These are phyloP conservation scores for Sporothrix variecibatus DNA, from an alignment of 2,329 filamentous ascomycete species.

Conservation along the genomic window DNA sequence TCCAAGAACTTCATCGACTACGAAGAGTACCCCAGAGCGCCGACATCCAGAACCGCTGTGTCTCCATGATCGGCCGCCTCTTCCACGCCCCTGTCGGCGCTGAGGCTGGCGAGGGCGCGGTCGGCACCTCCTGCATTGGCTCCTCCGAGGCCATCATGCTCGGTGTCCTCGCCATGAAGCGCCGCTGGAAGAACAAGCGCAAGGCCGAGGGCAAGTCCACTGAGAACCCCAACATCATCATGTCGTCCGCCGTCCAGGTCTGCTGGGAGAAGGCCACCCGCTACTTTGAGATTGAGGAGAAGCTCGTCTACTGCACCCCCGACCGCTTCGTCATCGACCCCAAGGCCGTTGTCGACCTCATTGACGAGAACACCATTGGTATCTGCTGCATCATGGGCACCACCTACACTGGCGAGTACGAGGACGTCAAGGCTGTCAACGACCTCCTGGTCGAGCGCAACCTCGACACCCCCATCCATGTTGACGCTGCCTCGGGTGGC, in stretches of 20 bases:
- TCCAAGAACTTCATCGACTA: slow-evolving; percentile 96
- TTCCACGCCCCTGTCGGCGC: slow-evolving; percentile 72
- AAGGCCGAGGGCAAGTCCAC: slow-evolving; percentile 78
- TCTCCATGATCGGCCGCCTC: slow-evolving; percentile 85
- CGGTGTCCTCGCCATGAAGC: slow-evolving; percentile 88
- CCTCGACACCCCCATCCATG: slow-evolving; percentile 84
- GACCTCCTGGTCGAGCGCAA: slow-evolving; percentile 75
- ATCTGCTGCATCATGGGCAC: slow-evolving; percentile 90
- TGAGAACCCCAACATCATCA: slow-evolving; percentile 86
- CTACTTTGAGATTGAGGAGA: slow-evolving; percentile 93
- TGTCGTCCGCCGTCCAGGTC: slow-evolving; percentile 94
- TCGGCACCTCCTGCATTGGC: slow-evolving; percentile 87
- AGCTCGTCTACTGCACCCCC: slow-evolving; percentile 66
- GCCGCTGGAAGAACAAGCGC: slow-evolving; percentile 85
- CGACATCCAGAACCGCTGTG: slow-evolving; percentile 89
- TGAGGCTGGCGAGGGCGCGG: slow-evolving; percentile 59
- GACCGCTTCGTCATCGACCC: slow-evolving; percentile 65
- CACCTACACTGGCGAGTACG: slow-evolving; percentile 94
- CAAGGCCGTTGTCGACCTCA: slow-evolving; percentile 58
- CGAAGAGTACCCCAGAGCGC: slow-evolving; percentile 78
- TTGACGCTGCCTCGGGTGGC: slow-evolving; percentile 88
- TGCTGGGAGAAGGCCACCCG: slow-evolving; percentile 93
- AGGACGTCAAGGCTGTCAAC: slow-evolving; percentile 90
- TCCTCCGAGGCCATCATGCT: slow-evolving; percentile 89
- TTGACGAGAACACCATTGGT: slow-evolving; percentile 77